Evolutionary conservation across 192 early-diverging fungal genomes (phyloP), one percentile per base, ranked within the genome.

Genomic region (Entomortierella lignicola): DNA sequence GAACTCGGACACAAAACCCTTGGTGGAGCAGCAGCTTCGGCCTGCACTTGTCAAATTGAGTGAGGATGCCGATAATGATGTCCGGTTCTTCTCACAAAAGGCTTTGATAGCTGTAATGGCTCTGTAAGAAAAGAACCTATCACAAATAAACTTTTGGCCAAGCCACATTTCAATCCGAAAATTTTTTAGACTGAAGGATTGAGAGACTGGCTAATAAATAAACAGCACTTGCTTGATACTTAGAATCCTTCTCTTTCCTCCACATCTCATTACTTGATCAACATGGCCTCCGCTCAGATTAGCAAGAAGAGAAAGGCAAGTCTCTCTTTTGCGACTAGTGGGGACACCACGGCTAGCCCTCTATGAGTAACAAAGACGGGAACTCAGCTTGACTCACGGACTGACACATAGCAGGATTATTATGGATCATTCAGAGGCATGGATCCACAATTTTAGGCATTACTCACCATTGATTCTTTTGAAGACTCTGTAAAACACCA

Each of bases 41-140:
- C 94, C 96, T 21, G 89, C 91, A 30, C 88, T 99, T 56, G 81
- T 82, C 55, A 96, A 92, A 60, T 85, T 99, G 55, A 85, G 88
- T 55, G 92, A 94, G 72, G 98, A 99, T 82, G 69, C 85, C 8
- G 98, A 99, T 75, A 89, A 88, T 11, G 98, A 99, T 81, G 98
- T 99, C 25, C 89, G 94, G 74, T 99, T 87, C 85, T 99, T 91
- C 87, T 96, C 96, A 15, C 87, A 91, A 37, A 85, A 90, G 61
- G 94, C 97, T 41, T 68, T 94, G 18, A 32, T 64, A 21, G 55
- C 61, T 8, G 66, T 59, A n/a, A n/a, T n/a, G n/a, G n/a, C n/a
- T n/a, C n/a, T n/a, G n/a, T n/a, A n/a, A n/a, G n/a, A n/a, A n/a
- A n/a, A n/a, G n/a, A n/a, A n/a, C n/a, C n/a, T n/a, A n/a, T n/a